These are phyloP conservation scores for Brasenia schreberi DNA, from an alignment of 164 flowering plant genomes.

Conservation along the genomic window DNA sequence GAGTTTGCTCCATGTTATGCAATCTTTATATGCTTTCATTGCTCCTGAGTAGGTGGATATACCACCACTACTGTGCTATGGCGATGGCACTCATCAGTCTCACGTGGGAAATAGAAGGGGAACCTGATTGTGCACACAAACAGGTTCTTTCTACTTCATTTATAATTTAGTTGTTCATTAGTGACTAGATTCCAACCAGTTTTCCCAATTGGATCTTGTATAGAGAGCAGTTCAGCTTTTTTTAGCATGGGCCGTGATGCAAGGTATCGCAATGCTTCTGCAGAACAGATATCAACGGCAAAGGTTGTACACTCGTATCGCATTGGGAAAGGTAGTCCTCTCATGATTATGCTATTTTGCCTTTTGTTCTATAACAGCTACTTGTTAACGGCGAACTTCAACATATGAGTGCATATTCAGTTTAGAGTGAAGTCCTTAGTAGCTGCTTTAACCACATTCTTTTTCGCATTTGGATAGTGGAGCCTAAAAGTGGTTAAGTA, in stretches of 20 bases:
- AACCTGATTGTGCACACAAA: constrained; percentile 72
- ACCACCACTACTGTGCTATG: constrained; percentile 96
- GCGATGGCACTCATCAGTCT: constrained; percentile 86
- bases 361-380: too few species aligned
- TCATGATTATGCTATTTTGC: too few species aligned
- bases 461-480: too few species aligned
- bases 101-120: constrained; percentile 95
- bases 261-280: constrained; percentile 95
- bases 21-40: too few species aligned
- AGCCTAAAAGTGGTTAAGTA: too few species aligned
- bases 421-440: too few species aligned
- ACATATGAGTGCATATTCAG: too few species aligned
- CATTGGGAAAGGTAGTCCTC: constrained; percentile 74
- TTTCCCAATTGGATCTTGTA: constrained; percentile 1
- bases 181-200: neutral
- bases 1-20: neutral
- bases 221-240: constrained; percentile 87
- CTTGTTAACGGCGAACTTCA: too few species aligned
- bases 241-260: constrained; percentile 93
- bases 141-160: constrained; percentile 39
- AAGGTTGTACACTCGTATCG: constrained; percentile 95
- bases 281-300: constrained; percentile 97
- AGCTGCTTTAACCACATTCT: too few species aligned
- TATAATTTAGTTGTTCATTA: neutral
- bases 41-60: constrained; percentile 73